Evolutionary conservation across 345 rosid genomes (phyloP).

Genomic region (Populus nigra): DNA sequence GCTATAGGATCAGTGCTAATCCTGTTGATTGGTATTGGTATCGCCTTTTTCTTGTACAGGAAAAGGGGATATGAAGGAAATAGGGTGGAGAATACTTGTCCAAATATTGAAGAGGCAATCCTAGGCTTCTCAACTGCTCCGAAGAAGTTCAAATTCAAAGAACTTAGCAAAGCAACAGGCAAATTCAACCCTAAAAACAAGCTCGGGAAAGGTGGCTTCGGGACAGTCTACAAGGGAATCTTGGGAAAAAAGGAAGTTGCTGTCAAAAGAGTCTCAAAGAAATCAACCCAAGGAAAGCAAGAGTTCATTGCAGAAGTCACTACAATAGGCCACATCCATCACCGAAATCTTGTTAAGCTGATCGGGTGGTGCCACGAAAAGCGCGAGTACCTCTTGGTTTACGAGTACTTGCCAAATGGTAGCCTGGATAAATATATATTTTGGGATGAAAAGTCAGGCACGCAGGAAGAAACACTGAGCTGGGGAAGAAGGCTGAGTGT

Average conservation of each 20-base stretch:
- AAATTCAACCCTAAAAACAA: conserved; percentile 48
- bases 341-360: conserved; percentile 64
- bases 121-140: conserved; percentile 47
- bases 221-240: conserved; percentile 65
- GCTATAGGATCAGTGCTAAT: conserved; percentile 11
- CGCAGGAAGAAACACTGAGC: conserved; percentile 34
- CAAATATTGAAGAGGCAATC: conserved; percentile 52
- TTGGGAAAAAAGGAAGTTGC: conserved; percentile 56
- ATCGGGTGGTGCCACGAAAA: conserved; percentile 78
- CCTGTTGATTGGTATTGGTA: conserved; percentile 9
- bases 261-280: conserved; percentile 61
- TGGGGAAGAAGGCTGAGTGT: conserved; percentile 57
- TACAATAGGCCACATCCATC: conserved; percentile 67
- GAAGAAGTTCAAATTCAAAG: conserved; percentile 45
- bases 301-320: conserved; percentile 78
- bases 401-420: conserved; percentile 68
- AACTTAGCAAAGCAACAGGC: conserved; percentile 55
- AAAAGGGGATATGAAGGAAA: conserved; percentile 26
- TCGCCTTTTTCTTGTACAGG: conserved; percentile 21
- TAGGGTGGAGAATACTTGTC: conserved; percentile 31
- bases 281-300: conserved; percentile 68
- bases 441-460: conserved; percentile 1
- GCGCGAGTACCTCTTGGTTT: conserved; percentile 53
- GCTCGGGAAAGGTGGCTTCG: conserved; percentile 78
- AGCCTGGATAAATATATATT: conserved; percentile 64